Conservation (phyloP, 192 early-diverging fungal species). For the Fimicolochytrium jonesii region DNA sequence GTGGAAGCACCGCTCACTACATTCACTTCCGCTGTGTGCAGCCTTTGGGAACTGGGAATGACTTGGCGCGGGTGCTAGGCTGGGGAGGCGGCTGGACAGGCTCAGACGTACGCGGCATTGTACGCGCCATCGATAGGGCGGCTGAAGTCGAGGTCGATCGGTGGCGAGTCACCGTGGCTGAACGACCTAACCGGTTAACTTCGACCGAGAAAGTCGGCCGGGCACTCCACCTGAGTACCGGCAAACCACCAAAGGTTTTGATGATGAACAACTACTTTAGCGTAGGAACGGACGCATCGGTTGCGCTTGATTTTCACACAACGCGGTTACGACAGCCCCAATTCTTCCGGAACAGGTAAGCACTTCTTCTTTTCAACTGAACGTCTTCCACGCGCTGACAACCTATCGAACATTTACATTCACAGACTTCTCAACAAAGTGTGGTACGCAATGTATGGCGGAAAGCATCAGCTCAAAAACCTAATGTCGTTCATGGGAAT, state of each 20-base stretch:
- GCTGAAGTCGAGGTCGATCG: slow-evolving; percentile 18
- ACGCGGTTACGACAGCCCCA: slow-evolving; percentile 22
- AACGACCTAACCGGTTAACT: background rate
- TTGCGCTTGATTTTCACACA: slow-evolving; percentile 26
- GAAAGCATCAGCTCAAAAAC: slow-evolving; percentile 15
- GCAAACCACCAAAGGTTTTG: slow-evolving; percentile 2
- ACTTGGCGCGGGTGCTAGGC: slow-evolving; percentile 43
- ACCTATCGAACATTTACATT: background rate
- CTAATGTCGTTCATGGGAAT: slow-evolving; percentile 8
- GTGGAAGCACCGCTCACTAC: background rate
- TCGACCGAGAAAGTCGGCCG: slow-evolving; percentile 20
- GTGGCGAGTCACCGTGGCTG: slow-evolving; percentile 14
- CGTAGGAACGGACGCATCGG: slow-evolving; percentile 23
- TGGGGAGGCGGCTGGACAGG: slow-evolving; percentile 34
- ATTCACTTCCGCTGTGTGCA: background rate
- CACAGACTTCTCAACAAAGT: slow-evolving; percentile 28
- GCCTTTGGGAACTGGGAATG: slow-evolving; percentile 51
- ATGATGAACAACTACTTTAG: slow-evolving; percentile 32
- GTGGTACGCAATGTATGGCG: slow-evolving; percentile 23
- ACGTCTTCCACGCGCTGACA: background rate
- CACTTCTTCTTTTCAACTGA: too few species aligned
- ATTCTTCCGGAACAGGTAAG: slow-evolving; percentile 19
- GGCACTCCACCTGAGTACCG: background rate
- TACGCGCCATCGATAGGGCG: slow-evolving; percentile 18
- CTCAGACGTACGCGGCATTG: slow-evolving; percentile 11